Evolutionary conservation across 495 filamentous ascomycete species (phyloP), one percentile per base, ranked within the genome.

Genomic region (Podospora pseudoanserina): DNA sequence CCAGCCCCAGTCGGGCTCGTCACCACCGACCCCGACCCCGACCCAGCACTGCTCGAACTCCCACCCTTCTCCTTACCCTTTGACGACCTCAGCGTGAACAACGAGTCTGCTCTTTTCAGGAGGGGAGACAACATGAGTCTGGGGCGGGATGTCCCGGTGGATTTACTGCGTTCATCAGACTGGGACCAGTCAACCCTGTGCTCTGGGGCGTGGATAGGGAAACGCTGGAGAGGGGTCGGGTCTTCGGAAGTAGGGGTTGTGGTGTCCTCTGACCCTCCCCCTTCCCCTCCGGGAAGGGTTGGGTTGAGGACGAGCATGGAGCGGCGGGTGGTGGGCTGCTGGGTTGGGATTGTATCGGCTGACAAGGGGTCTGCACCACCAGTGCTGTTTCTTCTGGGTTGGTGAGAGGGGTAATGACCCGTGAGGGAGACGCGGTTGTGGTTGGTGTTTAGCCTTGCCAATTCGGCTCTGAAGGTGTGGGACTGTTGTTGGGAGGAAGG

Each of bases 141-240:
- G 7, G 55, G 39, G 9, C 39, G 39, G 39, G 39, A 58, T 59
- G 56, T 4, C 5, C 9, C 5, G 19, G 23, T 62, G 20, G 60
- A 11, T 62, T 28, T 15, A 18, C 7, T 27, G 60, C 39, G 39
- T n/a, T 58, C 55, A 18, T 58, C 55, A 1, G n/a, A 20, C n/a
- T 58, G 55, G n/a, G 55, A 20, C 81, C 81, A 83, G 69, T 83
- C 81, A 60, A 79, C 78, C 34, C 80, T 78, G 54, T 78, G 77
- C 59, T 63, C 61, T 61, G 30, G 30, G 30, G 59, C 59, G 23
- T 28, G 72, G 39, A 30, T 71, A 63, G 0, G 66, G 49, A 2
- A 44, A 67, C 23, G 62, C 34, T 18, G 55, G 60, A 18, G 67
- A 59, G 28, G 61, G 32, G 13, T 49, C 2, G 20, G 39, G 13